A percentile compares a stretch with the other conserved stretches of the same genome.
Evolutionary conservation across 2,329 filamentous ascomycete genomes (phyloP).

Genomic region (Trichoderma endophyticum): DNA sequence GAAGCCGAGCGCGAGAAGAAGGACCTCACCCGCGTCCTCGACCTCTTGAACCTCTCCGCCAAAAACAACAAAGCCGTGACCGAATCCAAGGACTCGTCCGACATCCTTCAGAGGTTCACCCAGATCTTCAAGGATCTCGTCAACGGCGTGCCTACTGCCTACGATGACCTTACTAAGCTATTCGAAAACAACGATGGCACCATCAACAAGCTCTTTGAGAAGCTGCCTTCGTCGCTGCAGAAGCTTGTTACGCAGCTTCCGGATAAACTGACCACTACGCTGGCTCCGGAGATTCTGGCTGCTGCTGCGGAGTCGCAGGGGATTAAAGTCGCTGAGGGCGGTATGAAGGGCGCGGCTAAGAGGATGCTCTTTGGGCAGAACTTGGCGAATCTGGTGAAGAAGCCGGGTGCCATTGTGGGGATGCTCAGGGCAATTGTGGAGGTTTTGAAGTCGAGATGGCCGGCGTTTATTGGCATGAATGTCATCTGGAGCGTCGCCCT

Average conservation of each 20-base stretch:
- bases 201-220: constrained; percentile 58
- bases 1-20: constrained; percentile 54
- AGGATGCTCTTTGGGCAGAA: constrained; percentile 68
- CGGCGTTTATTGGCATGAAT: constrained; percentile 86
- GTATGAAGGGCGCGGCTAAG: constrained; percentile 60
- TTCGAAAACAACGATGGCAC: constrained; percentile 60
- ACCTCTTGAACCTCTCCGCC: constrained; percentile 78
- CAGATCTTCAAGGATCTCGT: constrained; percentile 87
- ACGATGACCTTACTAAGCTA: constrained; percentile 72
- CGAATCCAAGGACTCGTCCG: constrained; percentile 78
- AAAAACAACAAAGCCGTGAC: constrained; percentile 84
- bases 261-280: constrained; percentile 69
- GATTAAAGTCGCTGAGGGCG: constrained; percentile 53
- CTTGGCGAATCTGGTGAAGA: constrained; percentile 75
- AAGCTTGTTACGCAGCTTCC: constrained; percentile 84
- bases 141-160: constrained; percentile 90
- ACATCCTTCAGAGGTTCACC: constrained; percentile 80
- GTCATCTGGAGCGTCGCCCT: constrained; percentile 85
- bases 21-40: constrained; percentile 76
- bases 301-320: constrained; percentile 73
- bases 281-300: constrained; percentile 80
- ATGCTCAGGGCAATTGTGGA: constrained; percentile 90
- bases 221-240: constrained; percentile 75
- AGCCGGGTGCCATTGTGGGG: constrained; percentile 79
- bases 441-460: constrained; percentile 82